Conservation (phyloP, 805 yeast species). For the Teunomyces barrocoloradensis region DNA sequence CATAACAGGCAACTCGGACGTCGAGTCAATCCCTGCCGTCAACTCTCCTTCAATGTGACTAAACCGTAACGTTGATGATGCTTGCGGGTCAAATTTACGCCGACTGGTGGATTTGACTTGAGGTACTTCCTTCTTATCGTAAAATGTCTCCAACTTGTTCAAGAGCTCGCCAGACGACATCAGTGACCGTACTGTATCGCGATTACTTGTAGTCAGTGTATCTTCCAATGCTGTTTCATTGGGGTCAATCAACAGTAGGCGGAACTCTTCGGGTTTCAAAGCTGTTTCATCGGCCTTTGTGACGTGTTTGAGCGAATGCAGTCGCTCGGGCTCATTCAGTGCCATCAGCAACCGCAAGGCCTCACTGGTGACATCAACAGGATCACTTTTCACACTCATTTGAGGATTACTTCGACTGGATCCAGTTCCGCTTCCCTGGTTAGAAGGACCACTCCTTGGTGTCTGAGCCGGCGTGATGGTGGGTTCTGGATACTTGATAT, state of each 20-base stretch:
- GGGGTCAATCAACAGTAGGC: slow-evolving; percentile 4
- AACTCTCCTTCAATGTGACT: slow-evolving; percentile 10
- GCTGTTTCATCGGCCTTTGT: slow-evolving; percentile 5
- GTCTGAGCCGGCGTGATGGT: slow-evolving; percentile 13
- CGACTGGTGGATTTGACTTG: not conserved
- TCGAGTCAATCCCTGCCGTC: slow-evolving; percentile 28
- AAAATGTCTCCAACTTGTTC: slow-evolving; percentile 17
- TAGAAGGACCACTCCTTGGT: slow-evolving; percentile 6
- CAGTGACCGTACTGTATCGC: slow-evolving; percentile 17
- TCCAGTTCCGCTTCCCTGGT: slow-evolving; percentile 1
- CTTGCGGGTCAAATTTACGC: slow-evolving; percentile 6
- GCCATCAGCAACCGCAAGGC: slow-evolving; percentile 2
- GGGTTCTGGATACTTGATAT: slow-evolving; percentile 22
- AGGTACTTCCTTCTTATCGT: slow-evolving; percentile 5
- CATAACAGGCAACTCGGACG: slow-evolving; percentile 26
- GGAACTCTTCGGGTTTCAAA: slow-evolving; percentile 3
- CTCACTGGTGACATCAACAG: not conserved
- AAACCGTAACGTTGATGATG: slow-evolving; percentile 7
- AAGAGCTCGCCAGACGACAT: slow-evolving; percentile 32
- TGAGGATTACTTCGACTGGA: slow-evolving; percentile 1
- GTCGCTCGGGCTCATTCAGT: not conserved
- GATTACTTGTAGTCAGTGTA: slow-evolving; percentile 1
- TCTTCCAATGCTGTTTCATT: slow-evolving; percentile 8
- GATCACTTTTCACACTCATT: slow-evolving; percentile 4
- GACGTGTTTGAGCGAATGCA: not conserved